Percentiles rank a stretch among this genome's conserved stretches.
These are phyloP conservation scores for Vigna hirtella DNA, from an alignment of 306 rosid species.

Conservation along the genomic window DNA sequence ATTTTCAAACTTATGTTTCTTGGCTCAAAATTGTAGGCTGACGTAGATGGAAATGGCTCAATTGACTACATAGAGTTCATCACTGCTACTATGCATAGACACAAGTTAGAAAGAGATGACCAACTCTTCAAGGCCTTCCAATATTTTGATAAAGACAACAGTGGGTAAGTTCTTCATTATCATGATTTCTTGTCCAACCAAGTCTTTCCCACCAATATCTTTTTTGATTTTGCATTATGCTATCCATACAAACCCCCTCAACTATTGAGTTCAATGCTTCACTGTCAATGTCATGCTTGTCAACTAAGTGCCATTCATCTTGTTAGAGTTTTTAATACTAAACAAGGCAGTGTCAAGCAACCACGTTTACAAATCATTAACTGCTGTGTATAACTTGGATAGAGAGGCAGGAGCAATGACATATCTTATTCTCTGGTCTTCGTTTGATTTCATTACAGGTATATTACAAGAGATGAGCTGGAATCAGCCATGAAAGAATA, in stretches of 20 bases:
- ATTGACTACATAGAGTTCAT: constrained; percentile 93
- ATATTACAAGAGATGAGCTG: constrained; percentile 84
- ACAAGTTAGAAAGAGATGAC: constrained; percentile 86
- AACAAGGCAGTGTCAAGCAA: background rate
- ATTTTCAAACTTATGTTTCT: constrained; percentile 13
- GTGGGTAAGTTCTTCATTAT: constrained; percentile 68
- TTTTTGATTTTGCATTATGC: background rate
- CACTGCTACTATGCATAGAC: constrained; percentile 96
- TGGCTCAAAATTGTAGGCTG: constrained; percentile 64
- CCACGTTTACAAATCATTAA: constrained; percentile 6
- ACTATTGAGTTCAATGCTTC: constrained; percentile 9
- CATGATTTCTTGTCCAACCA: constrained; percentile 19
- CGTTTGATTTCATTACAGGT: constrained; percentile 56
- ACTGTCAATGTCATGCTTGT: background rate
- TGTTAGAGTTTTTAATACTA: background rate
- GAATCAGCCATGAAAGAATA: constrained; percentile 89
- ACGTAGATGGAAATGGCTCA: constrained; percentile 89
- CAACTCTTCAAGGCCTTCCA: constrained; percentile 87
- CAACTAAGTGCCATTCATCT: background rate
- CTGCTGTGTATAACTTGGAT: constrained; percentile 8
- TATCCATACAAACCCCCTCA: background rate
- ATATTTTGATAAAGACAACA: constrained; percentile 84
- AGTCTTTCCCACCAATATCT: background rate
- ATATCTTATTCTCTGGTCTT: constrained; percentile 1
- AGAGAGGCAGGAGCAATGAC: constrained; percentile 1